Evolutionary conservation across 805 yeast species (phyloP), one percentile per base, ranked within the genome.

Genomic region (Metschnikowia santaceciliae): DNA sequence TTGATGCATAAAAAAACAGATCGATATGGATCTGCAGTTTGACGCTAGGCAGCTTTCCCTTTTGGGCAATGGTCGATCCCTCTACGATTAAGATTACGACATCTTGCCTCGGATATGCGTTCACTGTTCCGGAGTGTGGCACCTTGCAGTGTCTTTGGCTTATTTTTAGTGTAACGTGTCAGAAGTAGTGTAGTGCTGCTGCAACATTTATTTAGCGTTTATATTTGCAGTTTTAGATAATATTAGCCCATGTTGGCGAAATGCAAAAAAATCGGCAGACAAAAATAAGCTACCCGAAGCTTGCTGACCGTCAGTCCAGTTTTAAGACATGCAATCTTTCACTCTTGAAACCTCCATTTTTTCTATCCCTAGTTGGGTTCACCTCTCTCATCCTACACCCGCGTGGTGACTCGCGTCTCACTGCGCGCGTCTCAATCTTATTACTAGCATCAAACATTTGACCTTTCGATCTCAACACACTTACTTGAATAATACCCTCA

Each of bases 361-460:
- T 26, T 26, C 11, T 4, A 8, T 4, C 30, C 30, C 10, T 26
- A 26, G 30, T 8, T 26, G 30, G 1, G 30, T 26, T 26, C 40
- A 19, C n/a, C 23, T 20, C 38, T 37, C n/a, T 14, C 20, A 22
- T 37, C 32, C 32, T 13, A 39, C 32, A 39, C 32, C 30, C 32
- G 42, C 42, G 32, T 39, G n/a, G 32, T 39, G 42, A 38, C 32
- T 23, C 42, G 42, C 42, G 42, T 39, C 19, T 39, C 32, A 14
- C 32, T 8, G 30, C 13, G 30, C 30, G 30, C 30, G 30, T 26
- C 30, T 26, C 30, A 26, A 26, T n/a, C n/a, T 33, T n/a, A 33
- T 14, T 14, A 33, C 8, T 17, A 36, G 35, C 22, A 26, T 15
- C 43, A 13, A 13, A 41, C 34, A 6, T 19, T 30, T 6, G 43